phyloP scores from a whole-genome alignment of 108 stramenopile genomes.

The Conticribra guillardii region DNA sequence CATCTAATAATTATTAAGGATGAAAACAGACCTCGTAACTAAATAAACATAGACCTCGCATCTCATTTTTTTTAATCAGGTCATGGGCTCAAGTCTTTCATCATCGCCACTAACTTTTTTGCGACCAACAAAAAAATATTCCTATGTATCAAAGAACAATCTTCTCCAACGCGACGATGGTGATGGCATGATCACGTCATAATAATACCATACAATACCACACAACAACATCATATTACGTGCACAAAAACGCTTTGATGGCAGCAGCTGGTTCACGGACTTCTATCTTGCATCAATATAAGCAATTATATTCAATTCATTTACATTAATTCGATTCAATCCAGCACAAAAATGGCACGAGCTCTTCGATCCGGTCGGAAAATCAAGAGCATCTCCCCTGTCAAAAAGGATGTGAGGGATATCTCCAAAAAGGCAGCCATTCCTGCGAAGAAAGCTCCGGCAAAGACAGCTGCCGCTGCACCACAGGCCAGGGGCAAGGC shows the following conservation, averaged over 20 bases:
- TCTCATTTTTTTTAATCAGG: too few species aligned
- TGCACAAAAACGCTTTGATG: too few species aligned
- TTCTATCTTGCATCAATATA: too few species aligned
- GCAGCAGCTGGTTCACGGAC: too few species aligned
- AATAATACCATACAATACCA: neutral
- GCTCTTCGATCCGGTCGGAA: slow-evolving; percentile 41
- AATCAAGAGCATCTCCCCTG: slow-evolving; percentile 44
- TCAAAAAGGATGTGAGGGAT: slow-evolving; percentile 9
- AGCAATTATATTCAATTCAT: too few species aligned
- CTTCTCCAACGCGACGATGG: too few species aligned
- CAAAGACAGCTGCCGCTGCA: slow-evolving; percentile 13
- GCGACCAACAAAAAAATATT: neutral
- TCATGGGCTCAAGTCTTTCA: neutral
- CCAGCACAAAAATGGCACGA: slow-evolving; percentile 28
- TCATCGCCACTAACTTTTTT: neutral
- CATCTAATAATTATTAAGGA: too few species aligned
- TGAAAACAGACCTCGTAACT: too few species aligned
- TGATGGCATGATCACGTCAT: too few species aligned
- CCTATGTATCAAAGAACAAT: too few species aligned
- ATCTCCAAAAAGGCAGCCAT: slow-evolving; percentile 4
- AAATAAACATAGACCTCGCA: too few species aligned
- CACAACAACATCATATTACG: neutral
- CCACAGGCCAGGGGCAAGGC: slow-evolving; percentile 8
- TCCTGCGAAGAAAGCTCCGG: slow-evolving; percentile 10
- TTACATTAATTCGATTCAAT: neutral